phyloP scores from a whole-genome alignment of 345 rosid genomes.

The Eucalyptus fibrosa region DNA sequence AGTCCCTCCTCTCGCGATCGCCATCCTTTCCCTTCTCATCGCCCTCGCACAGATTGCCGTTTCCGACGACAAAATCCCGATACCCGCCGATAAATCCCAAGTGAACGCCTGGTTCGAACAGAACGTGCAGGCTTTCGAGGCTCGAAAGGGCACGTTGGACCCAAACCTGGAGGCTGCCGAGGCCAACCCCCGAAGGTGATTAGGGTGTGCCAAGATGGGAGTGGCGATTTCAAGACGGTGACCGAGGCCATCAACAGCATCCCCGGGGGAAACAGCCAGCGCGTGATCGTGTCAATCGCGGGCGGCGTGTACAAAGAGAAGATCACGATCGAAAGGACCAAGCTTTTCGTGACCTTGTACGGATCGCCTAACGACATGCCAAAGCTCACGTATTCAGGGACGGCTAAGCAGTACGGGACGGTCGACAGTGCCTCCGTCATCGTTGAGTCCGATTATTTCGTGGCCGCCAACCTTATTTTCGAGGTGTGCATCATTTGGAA shows the following conservation, averaged over 20 bases:
- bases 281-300: slow-evolving; percentile 42
- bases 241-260: slow-evolving; percentile 38
- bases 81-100: slow-evolving; percentile 17
- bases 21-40: not conserved
- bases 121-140: slow-evolving; percentile 13
- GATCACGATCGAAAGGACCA: slow-evolving; percentile 15
- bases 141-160: slow-evolving; percentile 27
- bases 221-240: slow-evolving; percentile 33
- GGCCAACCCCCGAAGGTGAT: slow-evolving; percentile 6
- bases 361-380: slow-evolving; percentile 29
- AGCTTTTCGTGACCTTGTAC: slow-evolving; percentile 39
- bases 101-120: slow-evolving; percentile 21
- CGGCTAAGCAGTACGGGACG: slow-evolving; percentile 43
- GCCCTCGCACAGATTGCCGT: not conserved
- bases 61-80: slow-evolving; percentile 2
- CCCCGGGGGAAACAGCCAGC: slow-evolving; percentile 21
- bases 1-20: not conserved
- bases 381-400: slow-evolving; percentile 21
- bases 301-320: slow-evolving; percentile 44
- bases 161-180: slow-evolving; percentile 34
- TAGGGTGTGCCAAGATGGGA: slow-evolving; percentile 30
- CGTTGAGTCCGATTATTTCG: slow-evolving; percentile 44
- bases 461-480: slow-evolving; percentile 36
- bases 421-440: slow-evolving; percentile 54
- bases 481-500: slow-evolving; percentile 9